Conservation (phyloP, 2,329 filamentous ascomycete genomes). For the Aureobasidium sp. region DNA sequence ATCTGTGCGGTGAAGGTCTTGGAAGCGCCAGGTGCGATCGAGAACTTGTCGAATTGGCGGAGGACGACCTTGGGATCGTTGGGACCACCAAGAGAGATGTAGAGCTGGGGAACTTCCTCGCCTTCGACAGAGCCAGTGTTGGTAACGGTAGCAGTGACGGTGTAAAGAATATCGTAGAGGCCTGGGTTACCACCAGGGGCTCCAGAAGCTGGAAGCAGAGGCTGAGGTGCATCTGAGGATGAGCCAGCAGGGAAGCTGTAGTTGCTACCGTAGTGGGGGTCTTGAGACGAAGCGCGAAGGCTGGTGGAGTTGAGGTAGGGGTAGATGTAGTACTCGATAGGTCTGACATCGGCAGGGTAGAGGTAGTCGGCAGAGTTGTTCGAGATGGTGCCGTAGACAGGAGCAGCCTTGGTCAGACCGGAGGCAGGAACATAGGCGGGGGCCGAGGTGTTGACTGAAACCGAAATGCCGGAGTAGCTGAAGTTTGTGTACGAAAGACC, state of each 20-base stretch:
- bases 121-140: conserved; percentile 62
- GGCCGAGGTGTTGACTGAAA: conserved; percentile 41
- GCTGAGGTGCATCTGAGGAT: conserved; percentile 54
- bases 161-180: conserved; percentile 65
- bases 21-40: conserved; percentile 62
- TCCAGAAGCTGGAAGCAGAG: conserved; percentile 54
- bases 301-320: conserved; percentile 62
- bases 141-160: conserved; percentile 58
- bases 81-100: conserved; percentile 73
- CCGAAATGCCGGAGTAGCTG: conserved; percentile 59
- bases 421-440: conserved; percentile 52
- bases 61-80: conserved; percentile 61
- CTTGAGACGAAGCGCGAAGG: conserved; percentile 50
- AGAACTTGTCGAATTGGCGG: conserved; percentile 73
- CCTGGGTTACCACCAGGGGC: conserved; percentile 52
- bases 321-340: conserved; percentile 57
- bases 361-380: conserved; percentile 58
- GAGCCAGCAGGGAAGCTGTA: conserved; percentile 53
- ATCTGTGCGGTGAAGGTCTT: conserved; percentile 61
- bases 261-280: conserved; percentile 54
- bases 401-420: conserved; percentile 57
- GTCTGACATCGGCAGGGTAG: conserved; percentile 56
- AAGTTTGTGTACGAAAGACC: conserved; percentile 79
- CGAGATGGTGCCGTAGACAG: conserved; percentile 57
- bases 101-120: conserved; percentile 67